Percentiles rank a stretch among this genome's conserved stretches.
These are phyloP conservation scores for Lachnellula subtilissima DNA, from an alignment of 2,329 filamentous ascomycete genomes.

Conservation along the genomic window DNA sequence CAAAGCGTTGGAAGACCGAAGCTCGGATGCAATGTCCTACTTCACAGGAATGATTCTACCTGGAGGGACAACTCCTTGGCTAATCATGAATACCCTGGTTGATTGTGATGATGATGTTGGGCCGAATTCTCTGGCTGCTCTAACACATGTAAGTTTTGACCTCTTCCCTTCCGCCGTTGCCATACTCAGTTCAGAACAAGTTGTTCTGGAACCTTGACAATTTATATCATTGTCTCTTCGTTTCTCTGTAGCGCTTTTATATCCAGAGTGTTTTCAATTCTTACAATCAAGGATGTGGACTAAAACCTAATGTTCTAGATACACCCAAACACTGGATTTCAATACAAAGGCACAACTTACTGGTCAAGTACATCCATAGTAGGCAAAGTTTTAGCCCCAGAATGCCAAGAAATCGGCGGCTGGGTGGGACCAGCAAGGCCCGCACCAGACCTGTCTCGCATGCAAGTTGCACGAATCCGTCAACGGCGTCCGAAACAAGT, in stretches of 20 bases:
- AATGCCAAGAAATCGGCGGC: constrained; percentile 64
- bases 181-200: not conserved
- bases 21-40: constrained; percentile 71
- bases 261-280: no score
- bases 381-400: constrained; percentile 69
- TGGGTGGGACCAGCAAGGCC: constrained; percentile 71
- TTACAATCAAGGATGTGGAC: no score
- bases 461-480: constrained; percentile 66
- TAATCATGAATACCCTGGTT: constrained; percentile 74
- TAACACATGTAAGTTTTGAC: constrained; percentile 47
- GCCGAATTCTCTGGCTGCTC: constrained; percentile 58
- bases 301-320: constrained; percentile 30
- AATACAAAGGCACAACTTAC: constrained; percentile 73
- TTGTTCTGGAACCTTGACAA: not conserved
- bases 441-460: constrained; percentile 60
- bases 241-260: no score
- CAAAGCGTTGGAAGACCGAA: constrained; percentile 53
- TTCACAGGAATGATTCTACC: constrained; percentile 71
- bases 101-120: constrained; percentile 68
- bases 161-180: not conserved
- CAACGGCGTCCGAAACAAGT: constrained; percentile 53
- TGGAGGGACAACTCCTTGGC: constrained; percentile 64
- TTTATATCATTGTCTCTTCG: not conserved
- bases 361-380: constrained; percentile 70
- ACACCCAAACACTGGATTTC: constrained; percentile 66